Evolutionary conservation across 768 basidiomycete species (phyloP), one percentile per base, ranked within the genome.

Genomic region (Wakefieldia striispora): DNA sequence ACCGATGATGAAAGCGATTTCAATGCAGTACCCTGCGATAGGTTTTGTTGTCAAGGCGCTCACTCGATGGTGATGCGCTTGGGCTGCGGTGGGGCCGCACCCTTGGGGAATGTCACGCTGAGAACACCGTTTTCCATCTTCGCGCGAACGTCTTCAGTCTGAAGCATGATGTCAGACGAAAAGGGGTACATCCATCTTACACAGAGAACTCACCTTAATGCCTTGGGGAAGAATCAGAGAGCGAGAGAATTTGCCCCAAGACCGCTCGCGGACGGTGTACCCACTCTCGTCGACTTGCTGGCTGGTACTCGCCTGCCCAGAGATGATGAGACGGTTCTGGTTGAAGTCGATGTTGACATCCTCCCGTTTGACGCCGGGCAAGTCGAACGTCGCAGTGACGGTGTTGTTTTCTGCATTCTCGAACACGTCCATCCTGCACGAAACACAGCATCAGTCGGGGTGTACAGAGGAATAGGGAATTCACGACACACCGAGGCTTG

Each of bases 311-410:
- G 59, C 69, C 65, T 83, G 76, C 6, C 79, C 82, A 3, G 79
- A 75, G 37, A 84, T 60, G 38, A 62, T 76, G 47, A 84, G 74
- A 3, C 71, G 66, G 49, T 75, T 74, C 50, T 76, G 70, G 49
- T 75, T 72, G 6, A 80, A 55, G 45, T 83, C 80, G 54, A 84
- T 75, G 40, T 66, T 63, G 44, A 83, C 68, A 49, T 82, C 67
- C 42, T 80, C 75, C 36, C 77, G 75, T 47, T 67, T 66, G 34
- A 82, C 35, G 20, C 82, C 82, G 1, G 83, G 81, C 7, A 84
- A 65, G 53, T 84, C 82, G 58, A 83, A 81, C 12, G 71, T 64
- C 34, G 81, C 81, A 1, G 77, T 79, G 31, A 83, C 75, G 38
- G 67, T 57, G 58, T 80, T 80, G 17, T 62, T 65, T 20, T 75